Evolutionary conservation across 768 basidiomycete species (phyloP), one percentile per base, ranked within the genome.

Genomic region (Leccinum longicurvipes): DNA sequence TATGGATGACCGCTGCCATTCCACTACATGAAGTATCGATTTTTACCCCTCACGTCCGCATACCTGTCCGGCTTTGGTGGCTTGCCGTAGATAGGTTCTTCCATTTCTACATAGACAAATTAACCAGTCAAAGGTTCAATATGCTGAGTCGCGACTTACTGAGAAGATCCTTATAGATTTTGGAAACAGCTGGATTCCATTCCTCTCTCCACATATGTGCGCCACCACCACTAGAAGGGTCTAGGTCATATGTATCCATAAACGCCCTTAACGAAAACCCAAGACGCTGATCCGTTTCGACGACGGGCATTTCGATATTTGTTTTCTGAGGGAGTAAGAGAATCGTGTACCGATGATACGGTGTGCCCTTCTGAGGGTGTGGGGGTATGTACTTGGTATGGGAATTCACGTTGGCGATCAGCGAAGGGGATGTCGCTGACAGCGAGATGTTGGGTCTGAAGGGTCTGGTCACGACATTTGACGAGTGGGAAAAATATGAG

Each of bases 331-430:
- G 85, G 47, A 95, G 78, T 27, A 96, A 75, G 27, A 96, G 75
- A 44, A 87, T 62, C 9, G 84, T 82, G 70, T 96, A 97, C 58
- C 96, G 92, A 73, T 99, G 96, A 72, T 91, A 93, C 0, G 84
- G 83, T 11, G 93, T 88, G 49, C 94, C 93, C 34, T 82, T 81
- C 67, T 93, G 89, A 3, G 96, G 96, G 61, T 97, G 93, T 4
- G 95, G 97, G 6, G 96, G 90, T 60, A 95, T 76, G 71, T 95
- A 98, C 24, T 75, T 73, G 6, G 87, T 89, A 68, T 90, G 88
- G 1, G 77, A 70, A 59, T 81, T 75, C 51, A 79, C 64, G 34
- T 77, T 64, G 3, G 72, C 61, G 50, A 83, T 75, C 12, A 61
- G 66, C 53, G 63, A 74, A 41, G 71, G 62, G 66, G 76, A 75